Percentiles rank a stretch among this genome's conserved stretches.
These are phyloP conservation scores for Candida boidinii DNA, from an alignment of 805 yeast species.

Conservation along the genomic window DNA sequence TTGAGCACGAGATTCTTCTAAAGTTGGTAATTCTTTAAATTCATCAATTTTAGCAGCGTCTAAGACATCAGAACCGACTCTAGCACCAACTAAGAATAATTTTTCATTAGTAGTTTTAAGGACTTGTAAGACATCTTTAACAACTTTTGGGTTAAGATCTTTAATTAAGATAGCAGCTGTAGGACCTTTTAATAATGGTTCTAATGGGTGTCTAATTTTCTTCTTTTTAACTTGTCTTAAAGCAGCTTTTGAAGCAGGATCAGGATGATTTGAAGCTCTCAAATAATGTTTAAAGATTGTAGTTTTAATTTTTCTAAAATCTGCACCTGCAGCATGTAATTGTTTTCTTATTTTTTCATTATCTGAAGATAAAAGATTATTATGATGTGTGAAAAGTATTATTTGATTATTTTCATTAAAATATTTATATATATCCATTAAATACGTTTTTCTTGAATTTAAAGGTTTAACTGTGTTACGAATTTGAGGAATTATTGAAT, in stretches of 20 bases:
- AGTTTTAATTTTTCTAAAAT: slow-evolving; percentile 59
- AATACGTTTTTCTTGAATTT: slow-evolving; percentile 75
- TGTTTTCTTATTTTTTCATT: slow-evolving; percentile 54
- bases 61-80: slow-evolving; percentile 53
- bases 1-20: slow-evolving; percentile 68
- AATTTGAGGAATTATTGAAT: not conserved
- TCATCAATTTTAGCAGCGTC: slow-evolving; percentile 43
- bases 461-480: slow-evolving; percentile 44
- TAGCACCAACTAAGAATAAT: slow-evolving; percentile 79
- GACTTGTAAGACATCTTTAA: slow-evolving; percentile 52
- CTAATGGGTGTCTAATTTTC: slow-evolving; percentile 54
- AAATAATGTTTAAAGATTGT: slow-evolving; percentile 68
- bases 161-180: slow-evolving; percentile 69
- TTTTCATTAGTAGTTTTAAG: slow-evolving; percentile 61
- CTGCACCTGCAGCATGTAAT: slow-evolving; percentile 58
- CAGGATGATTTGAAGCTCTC: slow-evolving; percentile 56
- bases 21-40: slow-evolving; percentile 68
- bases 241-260: slow-evolving; percentile 64
- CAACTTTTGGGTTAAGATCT: slow-evolving; percentile 60
- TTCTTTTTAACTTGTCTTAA: slow-evolving; percentile 27
- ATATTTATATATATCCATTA: slow-evolving; percentile 72
- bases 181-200: slow-evolving; percentile 72
- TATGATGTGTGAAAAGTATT: slow-evolving; percentile 75
- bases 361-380: slow-evolving; percentile 66
- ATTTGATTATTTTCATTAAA: slow-evolving; percentile 62